Base-by-base conservation (phyloP, 371 early-diverging fungal genomes). In the Apophysomyces variabilis region DNA sequence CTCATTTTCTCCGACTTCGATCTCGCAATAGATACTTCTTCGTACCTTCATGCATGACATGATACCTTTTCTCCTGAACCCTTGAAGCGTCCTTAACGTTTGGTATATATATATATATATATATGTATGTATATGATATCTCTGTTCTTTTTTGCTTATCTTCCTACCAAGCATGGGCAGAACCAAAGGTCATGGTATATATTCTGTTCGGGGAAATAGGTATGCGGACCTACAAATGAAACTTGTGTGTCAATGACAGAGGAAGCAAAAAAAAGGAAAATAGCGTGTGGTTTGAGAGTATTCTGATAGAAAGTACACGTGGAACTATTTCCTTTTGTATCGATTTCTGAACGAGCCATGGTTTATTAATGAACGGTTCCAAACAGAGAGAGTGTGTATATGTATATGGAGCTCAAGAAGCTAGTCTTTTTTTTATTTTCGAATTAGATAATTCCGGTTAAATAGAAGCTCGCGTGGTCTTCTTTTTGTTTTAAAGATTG, bases 231-330 rank as follows among this genome's bases (percentile, higher is more conserved):
- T 50, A 21, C 9, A 50, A 50, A 50, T 5, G n/a, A 9, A 21
- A 21, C n/a, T 21, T 9, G 54, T 21, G 54, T 11, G 35, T 26
- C 16, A 50, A 26, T 50, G 54, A 50, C 21, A 50, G 21, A 21
- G 54, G 54, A 50, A 50, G 54, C 9, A 50, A 50, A 50, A 50
- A 50, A 50, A 50, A 50, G 54, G 54, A 50, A 50, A 50, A 18
- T 50, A 50, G 54, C 54, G 16, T 50, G 54, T 21, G 54, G 54
- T 41, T 50, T 26, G 32, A 1, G 21, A 50, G 21, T 1, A 18
- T 50, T 50, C 54, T 45, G 54, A 21, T 16, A 26, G 21, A 50
- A 0, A 18, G 21, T 11, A 50, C 54, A 50, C 54, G 54, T 50
- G 54, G 54, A 21, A 8, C 9, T 50, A 26, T 50, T 50, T 50